Conservation (phyloP, 345 rosid genomes). For the Eucalyptus erythrocorys region DNA sequence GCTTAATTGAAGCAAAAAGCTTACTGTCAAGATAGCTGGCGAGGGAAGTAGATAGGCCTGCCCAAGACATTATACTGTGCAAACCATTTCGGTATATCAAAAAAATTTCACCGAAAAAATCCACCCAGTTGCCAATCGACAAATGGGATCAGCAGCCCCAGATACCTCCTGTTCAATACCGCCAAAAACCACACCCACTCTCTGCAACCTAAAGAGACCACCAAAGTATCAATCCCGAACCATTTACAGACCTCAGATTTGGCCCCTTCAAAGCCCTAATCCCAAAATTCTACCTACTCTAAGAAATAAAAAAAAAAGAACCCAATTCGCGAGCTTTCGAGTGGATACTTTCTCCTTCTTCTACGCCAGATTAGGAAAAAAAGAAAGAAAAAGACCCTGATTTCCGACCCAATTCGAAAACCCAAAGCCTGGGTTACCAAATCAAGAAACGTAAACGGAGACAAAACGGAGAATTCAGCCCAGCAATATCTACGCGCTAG, state of each 20-base stretch:
- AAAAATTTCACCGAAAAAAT: conserved; percentile 14
- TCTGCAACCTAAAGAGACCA: not conserved
- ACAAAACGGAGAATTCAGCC: too few relatives aligned
- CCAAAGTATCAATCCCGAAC: not conserved
- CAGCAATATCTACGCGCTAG: too few relatives aligned
- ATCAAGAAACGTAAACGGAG: too few relatives aligned
- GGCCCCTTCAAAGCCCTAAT: not conserved
- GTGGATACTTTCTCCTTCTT: not conserved
- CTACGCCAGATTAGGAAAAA: too few relatives aligned
- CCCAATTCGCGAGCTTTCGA: not conserved
- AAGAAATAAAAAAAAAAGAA: not conserved
- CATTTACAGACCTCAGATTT: not conserved
- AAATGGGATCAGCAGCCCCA: conserved; percentile 23
- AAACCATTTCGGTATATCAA: conserved; percentile 25
- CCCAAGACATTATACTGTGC: conserved; percentile 58
- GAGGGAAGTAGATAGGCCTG: conserved; percentile 72
- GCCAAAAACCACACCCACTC: not conserved
- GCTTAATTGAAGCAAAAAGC: not conserved
- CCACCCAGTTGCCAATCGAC: conserved; percentile 4
- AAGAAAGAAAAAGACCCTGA: not conserved
- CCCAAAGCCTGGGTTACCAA: too few relatives aligned
- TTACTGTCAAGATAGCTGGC: conserved; percentile 86
- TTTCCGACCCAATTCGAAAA: not conserved
- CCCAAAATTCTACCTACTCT: not conserved
- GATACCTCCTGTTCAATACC: not conserved